phyloP scores from a whole-genome alignment of 495 filamentous ascomycete genomes.

The Cairneyella variabilis region DNA sequence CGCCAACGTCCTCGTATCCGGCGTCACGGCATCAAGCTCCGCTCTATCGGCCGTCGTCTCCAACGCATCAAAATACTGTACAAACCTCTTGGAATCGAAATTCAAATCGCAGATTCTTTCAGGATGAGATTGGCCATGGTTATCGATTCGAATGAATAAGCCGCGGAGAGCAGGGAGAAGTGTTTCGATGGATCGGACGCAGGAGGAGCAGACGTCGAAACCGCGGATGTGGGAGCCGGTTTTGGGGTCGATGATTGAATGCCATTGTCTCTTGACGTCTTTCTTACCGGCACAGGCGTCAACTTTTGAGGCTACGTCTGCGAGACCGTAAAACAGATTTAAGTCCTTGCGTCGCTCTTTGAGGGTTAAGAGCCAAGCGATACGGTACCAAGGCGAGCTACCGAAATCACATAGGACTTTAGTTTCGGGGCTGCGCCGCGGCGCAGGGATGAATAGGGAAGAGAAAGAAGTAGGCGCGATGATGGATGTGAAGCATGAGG shows the following conservation, averaged over 20 bases:
- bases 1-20: constrained; percentile 47
- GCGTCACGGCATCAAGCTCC: constrained; percentile 30
- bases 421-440: constrained; percentile 34
- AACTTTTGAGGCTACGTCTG: constrained; percentile 37
- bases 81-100: constrained; percentile 48
- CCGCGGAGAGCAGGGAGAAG: constrained; percentile 47
- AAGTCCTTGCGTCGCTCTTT: constrained; percentile 50
- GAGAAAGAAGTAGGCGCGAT: constrained; percentile 52
- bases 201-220: constrained; percentile 55
- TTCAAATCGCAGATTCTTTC: constrained; percentile 47
- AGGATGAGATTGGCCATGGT: constrained; percentile 22
- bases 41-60: constrained; percentile 50
- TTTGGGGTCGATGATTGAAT: constrained; percentile 52
- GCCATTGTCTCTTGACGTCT: constrained; percentile 50
- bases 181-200: constrained; percentile 47
- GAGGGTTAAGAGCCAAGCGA: constrained; percentile 61
- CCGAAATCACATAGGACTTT: constrained; percentile 53
- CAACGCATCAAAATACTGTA: constrained; percentile 60
- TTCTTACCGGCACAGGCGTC: constrained; percentile 49
- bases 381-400: constrained; percentile 59
- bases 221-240: constrained; percentile 45
- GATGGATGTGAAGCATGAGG: constrained; percentile 51
- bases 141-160: constrained; percentile 39
- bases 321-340: constrained; percentile 50
- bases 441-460: constrained; percentile 46